Conservation (phyloP, 306 rosid genomes). For the Oemleria cerasiformis region DNA sequence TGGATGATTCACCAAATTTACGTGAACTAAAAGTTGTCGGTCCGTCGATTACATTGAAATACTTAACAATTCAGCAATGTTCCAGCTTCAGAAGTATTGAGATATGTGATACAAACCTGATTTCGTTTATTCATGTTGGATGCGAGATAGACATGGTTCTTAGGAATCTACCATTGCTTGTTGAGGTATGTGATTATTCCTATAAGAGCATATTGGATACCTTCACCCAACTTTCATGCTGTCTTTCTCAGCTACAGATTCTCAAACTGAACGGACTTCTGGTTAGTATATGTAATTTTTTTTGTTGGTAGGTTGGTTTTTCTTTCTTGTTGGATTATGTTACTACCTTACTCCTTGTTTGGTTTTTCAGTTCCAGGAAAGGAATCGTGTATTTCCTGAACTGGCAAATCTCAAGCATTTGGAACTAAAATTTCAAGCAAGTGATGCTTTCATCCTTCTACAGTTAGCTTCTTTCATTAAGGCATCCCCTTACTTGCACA, state of each 20-base stretch:
- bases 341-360: background rate
- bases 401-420: slow-evolving; percentile 18
- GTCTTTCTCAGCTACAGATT: slow-evolving; percentile 19
- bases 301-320: background rate
- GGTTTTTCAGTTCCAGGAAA: slow-evolving; percentile 3
- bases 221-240: slow-evolving; percentile 8
- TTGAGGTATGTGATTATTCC: slow-evolving; percentile 4
- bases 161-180: slow-evolving; percentile 1
- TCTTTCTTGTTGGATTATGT: background rate
- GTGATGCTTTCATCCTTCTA: background rate
- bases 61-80: background rate
- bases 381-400: background rate
- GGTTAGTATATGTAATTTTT: background rate
- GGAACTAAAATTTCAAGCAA: slow-evolving; percentile 1
- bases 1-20: background rate
- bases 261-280: slow-evolving; percentile 3
- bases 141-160: background rate
- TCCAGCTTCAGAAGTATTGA: background rate
- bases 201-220: background rate
- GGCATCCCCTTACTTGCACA: slow-evolving; percentile 19
- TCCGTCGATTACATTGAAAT: slow-evolving; percentile 14
- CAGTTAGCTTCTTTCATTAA: slow-evolving; percentile 10
- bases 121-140: background rate
- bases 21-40: slow-evolving; percentile 6
- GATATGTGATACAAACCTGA: slow-evolving; percentile 7